Evolutionary conservation across 1,284 basidiomycete genomes (phyloP).

Genomic region (Puccinia horiana): DNA sequence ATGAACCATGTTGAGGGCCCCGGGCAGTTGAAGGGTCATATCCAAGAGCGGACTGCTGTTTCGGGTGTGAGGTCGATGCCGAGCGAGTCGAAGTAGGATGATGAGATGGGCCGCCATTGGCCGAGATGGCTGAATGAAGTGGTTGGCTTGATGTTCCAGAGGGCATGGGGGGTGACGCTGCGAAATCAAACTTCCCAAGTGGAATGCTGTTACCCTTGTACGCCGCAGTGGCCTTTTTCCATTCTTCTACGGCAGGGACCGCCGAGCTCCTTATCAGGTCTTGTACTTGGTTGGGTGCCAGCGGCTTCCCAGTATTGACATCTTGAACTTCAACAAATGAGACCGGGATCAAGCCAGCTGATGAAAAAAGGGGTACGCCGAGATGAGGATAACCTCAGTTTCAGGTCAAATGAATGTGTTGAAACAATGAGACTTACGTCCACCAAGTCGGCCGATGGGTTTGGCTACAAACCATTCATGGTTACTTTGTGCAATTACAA

Average conservation of each 20-base stretch:
- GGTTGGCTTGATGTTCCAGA: slow-evolving; percentile 2
- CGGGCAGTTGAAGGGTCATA: background rate
- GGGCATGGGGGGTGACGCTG: slow-evolving; percentile 9
- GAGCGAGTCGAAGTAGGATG: slow-evolving; percentile 26
- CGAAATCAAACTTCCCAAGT: slow-evolving; percentile 81
- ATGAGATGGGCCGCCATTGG: slow-evolving; percentile 12
- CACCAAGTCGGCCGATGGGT: slow-evolving; percentile 87
- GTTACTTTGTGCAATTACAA: slow-evolving; percentile 76
- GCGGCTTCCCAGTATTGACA: slow-evolving; percentile 69
- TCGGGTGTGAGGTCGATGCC: slow-evolving; percentile 14
- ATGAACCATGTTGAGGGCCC: background rate
- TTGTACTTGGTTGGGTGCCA: slow-evolving; percentile 66
- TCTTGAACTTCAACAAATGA: slow-evolving; percentile 95
- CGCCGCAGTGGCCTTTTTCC: slow-evolving; percentile 90
- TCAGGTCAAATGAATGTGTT: background rate
- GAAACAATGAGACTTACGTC: slow-evolving; percentile 61
- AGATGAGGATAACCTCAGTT: background rate
- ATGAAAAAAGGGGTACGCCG: background rate
- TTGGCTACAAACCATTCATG: slow-evolving; percentile 70
- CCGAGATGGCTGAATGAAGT: slow-evolving; percentile 25
- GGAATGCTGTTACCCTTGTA: slow-evolving; percentile 97
- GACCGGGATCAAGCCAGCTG: slow-evolving; percentile 86
- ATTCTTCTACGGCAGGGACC: slow-evolving; percentile 92
- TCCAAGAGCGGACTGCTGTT: background rate
- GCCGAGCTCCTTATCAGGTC: slow-evolving; percentile 79